Base-by-base conservation (phyloP, 495 filamentous ascomycete species). In the Hyaloscypha bicolor region DNA sequence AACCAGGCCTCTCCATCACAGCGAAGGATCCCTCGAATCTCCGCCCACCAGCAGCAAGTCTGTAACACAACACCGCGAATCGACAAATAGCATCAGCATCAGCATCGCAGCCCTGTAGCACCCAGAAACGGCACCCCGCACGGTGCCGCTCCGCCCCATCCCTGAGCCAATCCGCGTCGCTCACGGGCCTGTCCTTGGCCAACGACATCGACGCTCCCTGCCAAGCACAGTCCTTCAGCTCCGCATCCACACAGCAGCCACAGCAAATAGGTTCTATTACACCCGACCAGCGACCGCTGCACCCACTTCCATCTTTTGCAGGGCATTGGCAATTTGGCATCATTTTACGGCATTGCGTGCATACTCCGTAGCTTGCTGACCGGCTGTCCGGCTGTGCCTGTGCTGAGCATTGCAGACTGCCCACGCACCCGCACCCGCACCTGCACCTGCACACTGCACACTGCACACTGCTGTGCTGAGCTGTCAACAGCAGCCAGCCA, bases 401-500 rank as follows among this genome's bases (percentile, higher is more conserved):
- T 48, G 42, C 42, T 48, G 42, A 48, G 42, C 42, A 48, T 19
- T 48, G 16, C 42, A 14, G 11, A 48, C 42, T 16, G 6, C 42
- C n/a, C n/a, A n/a, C n/a, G n/a, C n/a, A n/a, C n/a, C n/a, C n/a
- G n/a, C n/a, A n/a, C n/a, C n/a, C n/a, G n/a, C n/a, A n/a, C 1
- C 25, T 25, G 25, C 25, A 25, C 25, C 1, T 2, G 25, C 25
- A 25, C 25, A 25, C 25, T 25, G 25, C 25, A 25, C 2, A 25
- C 25, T 25, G 25, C 42, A 48, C 11, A 48, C 42, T 19, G 9
- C 42, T 14, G 11, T 56, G 53, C 53, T 56, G 53, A 56, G 21
- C 53, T 56, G 53, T 56, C 53, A 48, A 12, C 42, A 37, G 57
- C 30, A 21, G 57, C 4, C 57, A 9, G 57, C 57, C 57, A 48